Conservation (phyloP, 768 basidiomycete genomes). For the Phylloporus rhodoxanthus region DNA sequence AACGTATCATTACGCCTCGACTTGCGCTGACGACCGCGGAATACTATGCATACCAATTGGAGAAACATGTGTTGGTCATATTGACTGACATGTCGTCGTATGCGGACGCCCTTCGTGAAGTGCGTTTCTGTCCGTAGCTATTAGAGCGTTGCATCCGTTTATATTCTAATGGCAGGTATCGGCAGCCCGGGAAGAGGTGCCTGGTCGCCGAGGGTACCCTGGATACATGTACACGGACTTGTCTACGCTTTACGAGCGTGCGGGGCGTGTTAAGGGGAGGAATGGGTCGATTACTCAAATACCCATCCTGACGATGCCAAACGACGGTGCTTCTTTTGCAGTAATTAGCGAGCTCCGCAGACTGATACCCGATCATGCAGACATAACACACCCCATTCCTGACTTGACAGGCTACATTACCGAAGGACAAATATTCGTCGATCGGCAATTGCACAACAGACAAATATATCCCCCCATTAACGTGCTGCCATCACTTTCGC, state of each 20-base stretch:
- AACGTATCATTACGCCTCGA: constrained; percentile 98
- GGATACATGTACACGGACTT: constrained; percentile 99
- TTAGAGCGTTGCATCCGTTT: neutral
- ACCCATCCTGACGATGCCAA: constrained; percentile 99
- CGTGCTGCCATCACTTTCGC: constrained; percentile 95
- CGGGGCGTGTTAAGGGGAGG: constrained; percentile 93
- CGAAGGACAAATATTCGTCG: constrained; percentile 98
- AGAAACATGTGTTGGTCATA: constrained; percentile 99
- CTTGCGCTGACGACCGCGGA: constrained; percentile 97
- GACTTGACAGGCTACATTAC: constrained; percentile 99
- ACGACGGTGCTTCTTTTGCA: constrained; percentile 69
- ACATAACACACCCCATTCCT: constrained; percentile 99
- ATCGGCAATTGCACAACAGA: constrained; percentile 93
- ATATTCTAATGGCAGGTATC: constrained; percentile 52
- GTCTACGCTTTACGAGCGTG: constrained; percentile 99
- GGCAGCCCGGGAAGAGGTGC: constrained; percentile 97
- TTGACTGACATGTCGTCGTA: constrained; percentile 99
- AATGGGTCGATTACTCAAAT: constrained; percentile 99
- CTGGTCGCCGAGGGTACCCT: constrained; percentile 97
- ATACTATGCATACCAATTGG: constrained; percentile 98
- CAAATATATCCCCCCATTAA: constrained; percentile 99
- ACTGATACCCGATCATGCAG: constrained; percentile 40
- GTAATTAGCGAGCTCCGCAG: constrained; percentile 13
- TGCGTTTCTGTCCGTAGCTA: constrained; percentile 34
- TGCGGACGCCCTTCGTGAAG: constrained; percentile 93